Conservation (phyloP, 192 early-diverging fungal genomes). For the Backusella sp. region DNA sequence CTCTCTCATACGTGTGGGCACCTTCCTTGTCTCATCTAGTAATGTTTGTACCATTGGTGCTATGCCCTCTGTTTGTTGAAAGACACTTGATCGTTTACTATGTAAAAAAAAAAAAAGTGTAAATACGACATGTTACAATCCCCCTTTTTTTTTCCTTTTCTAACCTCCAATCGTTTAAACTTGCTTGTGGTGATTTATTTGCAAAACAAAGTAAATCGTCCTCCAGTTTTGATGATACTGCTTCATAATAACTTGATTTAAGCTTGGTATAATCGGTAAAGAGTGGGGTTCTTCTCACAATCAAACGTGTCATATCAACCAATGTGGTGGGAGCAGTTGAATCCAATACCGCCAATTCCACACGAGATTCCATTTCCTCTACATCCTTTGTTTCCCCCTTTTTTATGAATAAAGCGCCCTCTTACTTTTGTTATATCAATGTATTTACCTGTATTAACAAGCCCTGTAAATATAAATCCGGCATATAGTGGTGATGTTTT, state of each 20-base stretch:
- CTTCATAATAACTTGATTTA: conserved; percentile 21
- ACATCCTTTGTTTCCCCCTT: conserved; percentile 26
- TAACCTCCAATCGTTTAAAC: conserved; percentile 20
- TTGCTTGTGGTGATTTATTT: conserved; percentile 25
- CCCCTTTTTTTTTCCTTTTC: not conserved
- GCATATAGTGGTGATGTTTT: conserved; percentile 50
- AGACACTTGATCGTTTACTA: conserved; percentile 39
- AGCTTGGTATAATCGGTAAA: conserved; percentile 39
- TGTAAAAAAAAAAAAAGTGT: not conserved
- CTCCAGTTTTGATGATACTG: conserved; percentile 20
- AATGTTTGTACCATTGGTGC: conserved; percentile 48
- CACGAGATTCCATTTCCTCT: conserved; percentile 28
- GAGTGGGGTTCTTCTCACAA: conserved; percentile 46
- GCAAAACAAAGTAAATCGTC: conserved; percentile 28
- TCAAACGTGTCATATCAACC: conserved; percentile 40
- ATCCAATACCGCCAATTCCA: conserved; percentile 42
- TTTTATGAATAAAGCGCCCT: not conserved
- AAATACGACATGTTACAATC: not conserved
- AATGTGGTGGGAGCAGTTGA: conserved; percentile 50
- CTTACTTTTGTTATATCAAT: not conserved
- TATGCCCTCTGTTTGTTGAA: conserved; percentile 34
- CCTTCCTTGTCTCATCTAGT: conserved; percentile 35
- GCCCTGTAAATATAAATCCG: conserved; percentile 50
- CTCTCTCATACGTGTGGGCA: conserved; percentile 48
- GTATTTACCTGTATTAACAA: conserved; percentile 37